Evolutionary conservation across 176 grass and related monocot species (phyloP), one percentile per base, ranked within the genome.

Genomic region (Zoysia japonica): DNA sequence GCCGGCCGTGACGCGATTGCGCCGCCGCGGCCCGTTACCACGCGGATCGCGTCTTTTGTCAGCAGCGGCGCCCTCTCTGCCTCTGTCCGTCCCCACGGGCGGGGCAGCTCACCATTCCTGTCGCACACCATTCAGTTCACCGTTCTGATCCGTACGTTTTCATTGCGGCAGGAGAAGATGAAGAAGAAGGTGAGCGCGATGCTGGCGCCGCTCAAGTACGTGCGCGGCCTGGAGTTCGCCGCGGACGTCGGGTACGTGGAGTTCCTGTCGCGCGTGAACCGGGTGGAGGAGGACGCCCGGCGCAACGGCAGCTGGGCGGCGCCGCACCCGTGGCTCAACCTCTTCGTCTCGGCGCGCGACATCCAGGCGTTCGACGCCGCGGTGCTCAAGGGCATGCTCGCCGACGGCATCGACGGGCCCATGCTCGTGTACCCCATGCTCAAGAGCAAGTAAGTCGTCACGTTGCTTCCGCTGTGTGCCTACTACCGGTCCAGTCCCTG

Each of bases 251-350:
- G 74, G 72, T 99, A 96, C 72, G 88, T 93, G 75, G 92, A 96
- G 49, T 99, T 99, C 65, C 78, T 99, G 71, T 93, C 88, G 48
- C 90, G 96, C 11, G 92, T 99, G 36, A 92, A 92, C 76, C 68
- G 63, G 6, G 96, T 75, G 19, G 96, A 99, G 83, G 85, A 89
- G 74, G 88, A 89, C 82, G 96, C 96, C 1, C 92, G 88, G 4
- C 90, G 90, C 7, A 93, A 82, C 75, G 96, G 96, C 47, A 95
- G 86, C 74, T 99, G 96, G 96, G 81, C 69, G 1, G 68, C 86
- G 63, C 90, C 96, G 12, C 96, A 99, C 91, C 96, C 96, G 4
- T 99, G 96, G 96, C 88, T 99, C 71, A 99, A 99, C 88, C 64
- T 99, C 59, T 88, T 99, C 86, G 64, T 99, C 76, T 80, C 92